Conservation (phyloP, 805 yeast species). For the Sugiyamaella boreocaroliniensis region DNA sequence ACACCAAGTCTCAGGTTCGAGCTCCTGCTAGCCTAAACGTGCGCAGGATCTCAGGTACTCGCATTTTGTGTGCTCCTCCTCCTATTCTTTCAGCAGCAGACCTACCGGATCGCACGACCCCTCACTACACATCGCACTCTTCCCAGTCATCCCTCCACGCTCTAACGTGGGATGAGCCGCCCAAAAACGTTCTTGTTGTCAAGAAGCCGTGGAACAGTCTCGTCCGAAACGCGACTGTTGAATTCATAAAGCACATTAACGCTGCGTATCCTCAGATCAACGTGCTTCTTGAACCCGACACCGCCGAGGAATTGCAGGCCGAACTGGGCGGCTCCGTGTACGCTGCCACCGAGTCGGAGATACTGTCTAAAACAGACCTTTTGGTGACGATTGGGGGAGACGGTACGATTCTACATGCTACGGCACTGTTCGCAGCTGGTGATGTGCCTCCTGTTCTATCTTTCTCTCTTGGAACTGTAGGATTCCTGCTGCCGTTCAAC, state of each 20-base stretch:
- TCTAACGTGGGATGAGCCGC: constrained; percentile 63
- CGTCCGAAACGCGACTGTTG: constrained; percentile 60
- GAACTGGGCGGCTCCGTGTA: constrained; percentile 17
- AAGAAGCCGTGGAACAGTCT: constrained; percentile 74
- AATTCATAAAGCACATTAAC: constrained; percentile 55
- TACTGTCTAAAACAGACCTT: constrained; percentile 64
- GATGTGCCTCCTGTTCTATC: constrained; percentile 80
- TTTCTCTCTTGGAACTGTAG: constrained; percentile 85
- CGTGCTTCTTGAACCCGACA: constrained; percentile 69
- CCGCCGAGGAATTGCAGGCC: constrained; percentile 54
- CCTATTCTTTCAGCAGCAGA: background rate
- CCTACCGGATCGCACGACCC: constrained; percentile 10
- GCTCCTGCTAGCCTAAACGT: background rate
- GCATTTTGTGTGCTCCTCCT: background rate
- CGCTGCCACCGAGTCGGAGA: constrained; percentile 51
- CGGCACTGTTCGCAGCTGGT: constrained; percentile 60
- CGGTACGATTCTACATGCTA: constrained; percentile 84
- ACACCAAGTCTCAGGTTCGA: too few species aligned
- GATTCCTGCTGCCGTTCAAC: constrained; percentile 84
- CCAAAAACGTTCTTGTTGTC: constrained; percentile 68
- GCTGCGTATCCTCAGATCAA: constrained; percentile 62
- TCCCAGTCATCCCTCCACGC: constrained; percentile 9
- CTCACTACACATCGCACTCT: constrained; percentile 6
- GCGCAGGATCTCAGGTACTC: background rate
- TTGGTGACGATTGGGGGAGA: constrained; percentile 93